Evolutionary conservation across 225 moss, liverwort and hornwort genomes (phyloP).

Genomic region (Neckera pumila): DNA sequence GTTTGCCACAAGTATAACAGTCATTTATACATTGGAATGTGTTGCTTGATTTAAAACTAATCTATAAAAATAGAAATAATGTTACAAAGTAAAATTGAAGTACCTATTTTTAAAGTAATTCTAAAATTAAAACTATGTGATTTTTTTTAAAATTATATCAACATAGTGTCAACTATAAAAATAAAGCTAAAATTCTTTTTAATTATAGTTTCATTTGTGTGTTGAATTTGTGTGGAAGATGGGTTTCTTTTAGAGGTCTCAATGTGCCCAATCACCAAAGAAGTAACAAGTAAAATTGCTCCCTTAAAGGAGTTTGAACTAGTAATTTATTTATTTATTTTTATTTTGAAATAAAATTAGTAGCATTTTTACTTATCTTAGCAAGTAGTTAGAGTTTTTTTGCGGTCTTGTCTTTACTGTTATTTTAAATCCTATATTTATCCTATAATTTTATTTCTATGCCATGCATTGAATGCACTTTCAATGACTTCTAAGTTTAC

Average conservation of each 20-base stretch:
- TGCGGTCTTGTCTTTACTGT: fast-evolving
- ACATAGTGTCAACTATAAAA: too few relatives aligned
- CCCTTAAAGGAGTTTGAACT: background rate
- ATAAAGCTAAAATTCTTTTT: too few relatives aligned
- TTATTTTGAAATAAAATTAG: background rate
- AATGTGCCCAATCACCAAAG: fast-evolving
- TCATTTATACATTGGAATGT: background rate
- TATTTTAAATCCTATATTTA: background rate
- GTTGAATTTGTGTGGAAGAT: background rate
- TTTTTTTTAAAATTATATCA: background rate
- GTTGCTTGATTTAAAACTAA: background rate
- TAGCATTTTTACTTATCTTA: background rate
- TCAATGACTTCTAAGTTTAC: fast-evolving
- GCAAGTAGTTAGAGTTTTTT: fast-evolving
- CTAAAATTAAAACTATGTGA: too few relatives aligned
- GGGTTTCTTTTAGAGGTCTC: fast-evolving
- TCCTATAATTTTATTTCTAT: background rate
- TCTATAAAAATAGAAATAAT: fast-evolving
- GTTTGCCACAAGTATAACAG: background rate
- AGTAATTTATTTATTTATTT: background rate
- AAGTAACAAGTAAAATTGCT: fast-evolving
- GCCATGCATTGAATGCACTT: background rate
- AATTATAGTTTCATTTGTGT: too few relatives aligned
- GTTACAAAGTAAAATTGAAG: background rate
- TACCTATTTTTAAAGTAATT: background rate